Conservation (phyloP, 208 protist genomes). For the Leishmania turanica region DNA sequence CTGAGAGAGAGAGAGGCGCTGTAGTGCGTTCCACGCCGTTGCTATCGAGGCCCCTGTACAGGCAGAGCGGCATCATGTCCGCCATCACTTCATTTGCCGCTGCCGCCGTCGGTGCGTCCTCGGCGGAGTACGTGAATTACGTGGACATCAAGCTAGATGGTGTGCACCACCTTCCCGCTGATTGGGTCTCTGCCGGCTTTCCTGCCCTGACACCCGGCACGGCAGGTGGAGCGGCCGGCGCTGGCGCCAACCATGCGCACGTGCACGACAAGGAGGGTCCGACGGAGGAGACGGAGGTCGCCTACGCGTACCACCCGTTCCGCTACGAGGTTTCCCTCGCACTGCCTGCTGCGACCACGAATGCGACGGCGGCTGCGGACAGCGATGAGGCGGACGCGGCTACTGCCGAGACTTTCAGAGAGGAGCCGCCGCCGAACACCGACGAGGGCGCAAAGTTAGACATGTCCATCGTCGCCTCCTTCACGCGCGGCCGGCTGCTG, state of each 20-base stretch:
- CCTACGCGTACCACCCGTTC: slow-evolving; percentile 55
- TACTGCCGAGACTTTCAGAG: neutral
- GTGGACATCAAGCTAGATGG: slow-evolving; percentile 75
- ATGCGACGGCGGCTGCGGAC: neutral
- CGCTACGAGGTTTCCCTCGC: slow-evolving; percentile 53
- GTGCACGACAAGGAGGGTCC: slow-evolving; percentile 3
- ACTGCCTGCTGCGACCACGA: slow-evolving; percentile 4
- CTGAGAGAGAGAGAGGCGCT: neutral
- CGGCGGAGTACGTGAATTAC: slow-evolving; percentile 60
- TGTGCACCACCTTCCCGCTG: slow-evolving; percentile 56
- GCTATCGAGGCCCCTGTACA: neutral
- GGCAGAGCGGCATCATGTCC: neutral
- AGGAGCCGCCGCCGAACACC: neutral
- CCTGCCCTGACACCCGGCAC: slow-evolving; percentile 9
- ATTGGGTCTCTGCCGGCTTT: slow-evolving; percentile 52
- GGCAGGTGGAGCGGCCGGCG: neutral
- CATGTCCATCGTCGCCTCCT: slow-evolving; percentile 23
- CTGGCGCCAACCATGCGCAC: slow-evolving; percentile 7
- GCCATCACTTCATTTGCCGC: neutral
- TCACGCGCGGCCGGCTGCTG: slow-evolving; percentile 65
- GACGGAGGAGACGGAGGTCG: slow-evolving; percentile 24
- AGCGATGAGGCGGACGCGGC: neutral
- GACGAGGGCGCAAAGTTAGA: neutral
- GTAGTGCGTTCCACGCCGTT: neutral
- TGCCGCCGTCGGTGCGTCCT: neutral